Conservation (phyloP, 164 flowering plant genomes). For the Buxus sempervirens region DNA sequence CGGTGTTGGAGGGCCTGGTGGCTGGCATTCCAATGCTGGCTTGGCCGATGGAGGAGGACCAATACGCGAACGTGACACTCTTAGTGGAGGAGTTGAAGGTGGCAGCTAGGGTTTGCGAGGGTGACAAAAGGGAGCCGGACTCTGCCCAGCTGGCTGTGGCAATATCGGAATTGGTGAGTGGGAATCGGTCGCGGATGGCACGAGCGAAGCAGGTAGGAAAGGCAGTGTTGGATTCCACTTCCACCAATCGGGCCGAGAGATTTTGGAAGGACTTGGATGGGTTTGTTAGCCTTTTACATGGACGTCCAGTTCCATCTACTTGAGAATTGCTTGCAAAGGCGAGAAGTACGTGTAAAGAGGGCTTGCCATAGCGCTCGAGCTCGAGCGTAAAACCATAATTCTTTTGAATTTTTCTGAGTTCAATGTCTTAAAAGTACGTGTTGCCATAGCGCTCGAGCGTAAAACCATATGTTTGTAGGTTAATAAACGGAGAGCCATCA, state of each 20-base stretch:
- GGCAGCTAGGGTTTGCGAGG: slow-evolving; percentile 32
- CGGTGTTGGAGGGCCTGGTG: slow-evolving; percentile 33
- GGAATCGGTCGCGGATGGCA: background rate
- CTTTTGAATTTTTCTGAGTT: no score
- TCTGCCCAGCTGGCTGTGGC: slow-evolving; percentile 6
- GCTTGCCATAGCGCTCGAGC: no score
- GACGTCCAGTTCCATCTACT: no score
- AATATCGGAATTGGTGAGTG: slow-evolving; percentile 6
- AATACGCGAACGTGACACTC: slow-evolving; percentile 33
- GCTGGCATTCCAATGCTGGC: slow-evolving; percentile 43
- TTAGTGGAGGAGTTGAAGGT: slow-evolving; percentile 33
- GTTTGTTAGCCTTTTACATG: slow-evolving; percentile 5
- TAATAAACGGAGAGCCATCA: no score
- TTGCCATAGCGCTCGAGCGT: no score
- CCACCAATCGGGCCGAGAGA: slow-evolving; percentile 12
- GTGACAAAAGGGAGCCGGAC: slow-evolving; percentile 8
- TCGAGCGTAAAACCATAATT: no score
- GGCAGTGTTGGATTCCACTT: slow-evolving; percentile 2
- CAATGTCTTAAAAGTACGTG: no score
- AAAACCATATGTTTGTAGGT: no score
- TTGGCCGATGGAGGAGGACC: slow-evolving; percentile 59
- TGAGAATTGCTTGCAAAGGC: no score
- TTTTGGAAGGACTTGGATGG: slow-evolving; percentile 8
- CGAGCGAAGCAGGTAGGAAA: slow-evolving; percentile 10
- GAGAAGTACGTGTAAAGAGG: no score